These are phyloP conservation scores for Acorus calamus DNA, from an alignment of 106 monocot species.

Conservation along the genomic window DNA sequence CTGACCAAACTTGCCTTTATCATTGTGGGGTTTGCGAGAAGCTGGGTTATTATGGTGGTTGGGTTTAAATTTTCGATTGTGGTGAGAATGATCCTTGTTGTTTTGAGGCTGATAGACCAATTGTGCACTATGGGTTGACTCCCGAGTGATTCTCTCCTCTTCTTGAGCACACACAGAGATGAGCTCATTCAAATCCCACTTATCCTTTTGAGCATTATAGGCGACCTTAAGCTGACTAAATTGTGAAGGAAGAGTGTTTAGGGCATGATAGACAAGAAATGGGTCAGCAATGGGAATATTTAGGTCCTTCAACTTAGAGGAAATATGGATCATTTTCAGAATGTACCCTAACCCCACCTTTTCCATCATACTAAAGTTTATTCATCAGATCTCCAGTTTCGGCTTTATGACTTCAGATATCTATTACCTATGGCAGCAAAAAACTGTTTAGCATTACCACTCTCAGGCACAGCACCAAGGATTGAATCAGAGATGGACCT, in stretches of 20 bases:
- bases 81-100: no score
- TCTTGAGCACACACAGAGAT: constrained; percentile 5
- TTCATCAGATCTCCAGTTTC: constrained; percentile 1
- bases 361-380: constrained; percentile 5
- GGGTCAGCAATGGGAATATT: constrained; percentile 2
- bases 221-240: constrained; percentile 5
- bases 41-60: no score
- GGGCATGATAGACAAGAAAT: constrained; percentile 2
- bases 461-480: neutral
- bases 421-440: constrained; percentile 1
- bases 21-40: no score
- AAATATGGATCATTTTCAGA: constrained; percentile 9
- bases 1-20: no score
- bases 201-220: constrained; percentile 4
- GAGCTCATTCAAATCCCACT: constrained; percentile 1
- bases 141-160: neutral
- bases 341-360: constrained; percentile 12
- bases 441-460: constrained; percentile 3
- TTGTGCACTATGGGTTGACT: constrained; percentile 1
- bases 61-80: no score
- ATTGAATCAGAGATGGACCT: neutral
- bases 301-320: constrained; percentile 9
- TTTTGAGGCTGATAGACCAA: neutral
- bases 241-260: constrained; percentile 14
- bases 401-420: constrained; percentile 7